A percentile compares a stretch with the other conserved stretches of the same genome.
These are phyloP conservation scores for Fraxinus paxiana DNA, from an alignment of 305 asterid species.

Conservation along the genomic window DNA sequence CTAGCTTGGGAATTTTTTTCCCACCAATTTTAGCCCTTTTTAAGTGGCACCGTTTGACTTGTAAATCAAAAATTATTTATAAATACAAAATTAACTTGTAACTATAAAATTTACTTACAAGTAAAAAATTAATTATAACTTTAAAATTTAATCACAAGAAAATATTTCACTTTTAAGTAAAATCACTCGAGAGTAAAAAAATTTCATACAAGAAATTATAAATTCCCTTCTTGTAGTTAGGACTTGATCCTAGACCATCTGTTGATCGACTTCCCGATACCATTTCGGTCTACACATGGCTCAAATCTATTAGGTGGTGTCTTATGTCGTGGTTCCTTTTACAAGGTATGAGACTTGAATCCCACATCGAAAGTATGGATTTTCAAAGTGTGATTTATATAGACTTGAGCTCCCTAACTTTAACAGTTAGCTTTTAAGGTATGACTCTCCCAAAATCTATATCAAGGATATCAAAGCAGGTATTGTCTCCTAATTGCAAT, in stretches of 20 bases:
- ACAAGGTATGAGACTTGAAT: not conserved
- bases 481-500: not conserved
- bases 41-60: not conserved
- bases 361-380: not conserved
- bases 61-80: not conserved
- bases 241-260: not conserved
- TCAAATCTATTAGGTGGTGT: not conserved
- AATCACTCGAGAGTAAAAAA: not conserved
- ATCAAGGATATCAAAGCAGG: not conserved
- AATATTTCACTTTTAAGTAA: not conserved
- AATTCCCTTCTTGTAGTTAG: not conserved
- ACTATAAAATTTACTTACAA: not conserved
- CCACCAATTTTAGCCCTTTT: not conserved
- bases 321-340: not conserved
- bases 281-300: not conserved
- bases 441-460: not conserved
- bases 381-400: not conserved
- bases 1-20: not conserved
- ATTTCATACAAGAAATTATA: not conserved
- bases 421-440: not conserved
- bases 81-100: not conserved
- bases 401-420: not conserved
- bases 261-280: not conserved
- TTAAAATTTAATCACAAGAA: not conserved
- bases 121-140: not conserved